phyloP scores from a whole-genome alignment of 2,329 filamentous ascomycete genomes.

The Venturia pyrina region DNA sequence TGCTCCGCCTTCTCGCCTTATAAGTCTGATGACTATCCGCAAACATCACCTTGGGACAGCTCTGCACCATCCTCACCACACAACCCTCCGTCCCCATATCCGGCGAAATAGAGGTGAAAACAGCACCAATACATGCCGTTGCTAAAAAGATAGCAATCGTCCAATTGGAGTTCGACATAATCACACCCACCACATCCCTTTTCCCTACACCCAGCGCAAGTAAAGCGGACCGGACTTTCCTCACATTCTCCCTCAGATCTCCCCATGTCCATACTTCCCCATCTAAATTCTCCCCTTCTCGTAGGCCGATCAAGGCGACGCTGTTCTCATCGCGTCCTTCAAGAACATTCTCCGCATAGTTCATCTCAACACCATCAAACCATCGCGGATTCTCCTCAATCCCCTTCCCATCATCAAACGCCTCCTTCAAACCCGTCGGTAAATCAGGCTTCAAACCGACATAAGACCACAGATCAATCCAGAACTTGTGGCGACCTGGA shows the following conservation, averaged over 20 bases:
- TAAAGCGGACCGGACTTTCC: conserved; percentile 28
- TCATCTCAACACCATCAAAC: conserved; percentile 66
- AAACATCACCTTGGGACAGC: conserved; percentile 31
- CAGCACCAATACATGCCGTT: conserved; percentile 31
- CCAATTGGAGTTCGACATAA: conserved; percentile 34
- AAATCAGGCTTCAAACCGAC: conserved; percentile 11
- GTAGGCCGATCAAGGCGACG: conserved; percentile 29
- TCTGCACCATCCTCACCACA: conserved; percentile 30
- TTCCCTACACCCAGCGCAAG: conserved; percentile 27
- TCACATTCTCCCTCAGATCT: conserved; percentile 29
- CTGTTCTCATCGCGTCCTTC: conserved; percentile 25
- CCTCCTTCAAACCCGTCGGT: not conserved
- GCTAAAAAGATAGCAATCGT: conserved; percentile 33
- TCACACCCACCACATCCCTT: conserved; percentile 30
- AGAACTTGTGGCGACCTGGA: conserved; percentile 11
- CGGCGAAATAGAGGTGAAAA: conserved; percentile 35
- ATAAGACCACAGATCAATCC: conserved; percentile 11
- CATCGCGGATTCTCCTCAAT: conserved; percentile 60
- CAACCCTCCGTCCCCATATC: conserved; percentile 32
- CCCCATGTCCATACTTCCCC: conserved; percentile 31
- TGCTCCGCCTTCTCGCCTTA: conserved; percentile 28
- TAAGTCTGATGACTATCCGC: conserved; percentile 31
- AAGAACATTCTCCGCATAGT: conserved; percentile 67
- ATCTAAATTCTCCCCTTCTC: conserved; percentile 28
- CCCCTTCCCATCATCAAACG: conserved; percentile 28